Evolutionary conservation across 1,139 yeast genomes (phyloP).

Genomic region (Suhomyces guaymorum): DNA sequence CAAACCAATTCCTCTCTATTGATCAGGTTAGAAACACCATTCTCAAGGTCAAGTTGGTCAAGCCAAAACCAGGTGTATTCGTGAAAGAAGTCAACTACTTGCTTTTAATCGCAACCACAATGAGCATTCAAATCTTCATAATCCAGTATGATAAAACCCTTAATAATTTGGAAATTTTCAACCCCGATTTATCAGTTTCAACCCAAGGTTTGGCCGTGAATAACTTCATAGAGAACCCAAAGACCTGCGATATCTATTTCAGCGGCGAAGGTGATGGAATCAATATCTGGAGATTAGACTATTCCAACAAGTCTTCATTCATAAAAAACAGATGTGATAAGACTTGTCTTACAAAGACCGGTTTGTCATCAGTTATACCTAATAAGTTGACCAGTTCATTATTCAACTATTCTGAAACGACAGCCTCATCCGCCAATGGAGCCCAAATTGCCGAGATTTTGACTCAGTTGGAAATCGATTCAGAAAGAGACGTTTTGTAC

Average conservation of each 20-base stretch:
- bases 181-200: slow-evolving; percentile 80
- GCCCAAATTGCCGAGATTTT: slow-evolving; percentile 53
- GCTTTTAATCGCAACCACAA: slow-evolving; percentile 76
- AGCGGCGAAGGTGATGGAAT: slow-evolving; percentile 75
- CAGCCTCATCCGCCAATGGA: slow-evolving; percentile 15
- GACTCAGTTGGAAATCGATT: slow-evolving; percentile 68
- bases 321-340: slow-evolving; percentile 82
- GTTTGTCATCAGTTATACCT: slow-evolving; percentile 61
- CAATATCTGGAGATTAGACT: slow-evolving; percentile 85
- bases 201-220: slow-evolving; percentile 76
- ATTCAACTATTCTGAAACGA: slow-evolving; percentile 29
- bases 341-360: slow-evolving; percentile 72
- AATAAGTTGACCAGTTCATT: slow-evolving; percentile 49
- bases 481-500: slow-evolving; percentile 73
- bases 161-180: slow-evolving; percentile 68
- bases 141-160: slow-evolving; percentile 55
- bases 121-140: slow-evolving; percentile 76
- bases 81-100: slow-evolving; percentile 73
- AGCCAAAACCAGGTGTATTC: slow-evolving; percentile 79
- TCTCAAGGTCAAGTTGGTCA: slow-evolving; percentile 70
- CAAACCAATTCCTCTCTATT: slow-evolving; percentile 72
- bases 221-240: slow-evolving; percentile 57
- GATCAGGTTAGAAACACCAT: slow-evolving; percentile 84
- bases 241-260: slow-evolving; percentile 79
- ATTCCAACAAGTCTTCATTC: slow-evolving; percentile 87